Base-by-base conservation (phyloP, 176 grass and related monocot genomes). In the Aechmea fasciata region DNA sequence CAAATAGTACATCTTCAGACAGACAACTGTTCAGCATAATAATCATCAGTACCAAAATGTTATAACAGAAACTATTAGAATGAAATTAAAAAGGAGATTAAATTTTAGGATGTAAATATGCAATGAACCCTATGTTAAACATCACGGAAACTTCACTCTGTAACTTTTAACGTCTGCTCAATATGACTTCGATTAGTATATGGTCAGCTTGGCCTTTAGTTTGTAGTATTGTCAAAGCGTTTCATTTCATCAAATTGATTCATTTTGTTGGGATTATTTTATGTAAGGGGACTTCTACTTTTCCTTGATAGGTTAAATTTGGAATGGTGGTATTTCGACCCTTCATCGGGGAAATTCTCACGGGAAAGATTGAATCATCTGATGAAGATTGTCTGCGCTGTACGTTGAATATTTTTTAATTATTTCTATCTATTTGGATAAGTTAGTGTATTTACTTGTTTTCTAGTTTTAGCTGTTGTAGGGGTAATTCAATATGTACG, bases 261-360 rank as follows among this genome's bases (percentile, higher is more conserved):
- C 69, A 17, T n/a, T 49, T 15, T 26, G 3, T 70, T 33, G 57
- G 47, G 70, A 79, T 68, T 61, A 70, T 15, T 11, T 75, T 78
- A 65, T 23, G 9, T 80, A 23, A 59, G 19, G n/a, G 19, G 19
- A 59, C 33, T 19, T 59, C 9, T 20, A n/a, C 54, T 59, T 14
- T 59, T 18, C 62, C 68, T 49, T 24, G 67, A 53, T 65, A 97
- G 93, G 93, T 97, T 83, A 64, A 62, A 15, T 97, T 83, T 75
- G 79, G 93, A 63, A 71, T 97, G 65, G 33, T 97, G 24, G 83
- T 97, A 79, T 97, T 97, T 81, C 83, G 72, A 77, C 93, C 93
- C 9, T 97, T 83, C 71, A 52, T 67, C 66, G 86, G 93, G n/a
- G 93, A 97, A 78, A 63, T 90, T 85, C 65, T 97, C 51, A 77